These are phyloP conservation scores for Abrus precatorius DNA, from an alignment of 306 rosid species.

Conservation along the genomic window DNA sequence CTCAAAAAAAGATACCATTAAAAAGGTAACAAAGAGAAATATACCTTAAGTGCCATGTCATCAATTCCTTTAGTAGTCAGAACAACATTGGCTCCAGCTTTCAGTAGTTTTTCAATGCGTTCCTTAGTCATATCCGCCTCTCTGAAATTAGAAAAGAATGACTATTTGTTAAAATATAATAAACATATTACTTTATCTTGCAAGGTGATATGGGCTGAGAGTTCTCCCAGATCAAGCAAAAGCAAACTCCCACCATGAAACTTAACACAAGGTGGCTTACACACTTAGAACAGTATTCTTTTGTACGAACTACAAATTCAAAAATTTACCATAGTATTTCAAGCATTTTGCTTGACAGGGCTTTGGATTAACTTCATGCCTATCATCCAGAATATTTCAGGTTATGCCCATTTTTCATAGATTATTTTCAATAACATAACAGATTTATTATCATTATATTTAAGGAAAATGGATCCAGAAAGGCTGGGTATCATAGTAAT, in stretches of 20 bases:
- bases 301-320: neutral
- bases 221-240: slow-evolving; percentile 15
- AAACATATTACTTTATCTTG: neutral
- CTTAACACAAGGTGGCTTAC: slow-evolving; percentile 2
- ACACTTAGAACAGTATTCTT: slow-evolving; percentile 5
- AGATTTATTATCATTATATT: neutral
- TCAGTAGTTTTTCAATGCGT: slow-evolving; percentile 86
- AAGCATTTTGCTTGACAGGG: neutral
- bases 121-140: slow-evolving; percentile 98
- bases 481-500: slow-evolving; percentile 14
- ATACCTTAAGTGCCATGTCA: slow-evolving; percentile 97
- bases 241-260: slow-evolving; percentile 12
- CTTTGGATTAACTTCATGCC: neutral
- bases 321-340: slow-evolving; percentile 9
- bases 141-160: slow-evolving; percentile 50
- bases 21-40: slow-evolving; percentile 32
- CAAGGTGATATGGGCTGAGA: slow-evolving; percentile 19
- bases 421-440: slow-evolving; percentile 33
- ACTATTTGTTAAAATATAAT: slow-evolving; percentile 15
- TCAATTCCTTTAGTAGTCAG: slow-evolving; percentile 97
- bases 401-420: slow-evolving; percentile 10
- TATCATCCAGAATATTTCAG: slow-evolving; percentile 1
- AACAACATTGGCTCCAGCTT: slow-evolving; percentile 98
- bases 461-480: slow-evolving; percentile 5
- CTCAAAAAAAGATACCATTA: neutral